These are phyloP conservation scores for Trichoderma gamsii DNA, from an alignment of 495 filamentous ascomycete genomes.

Conservation along the genomic window DNA sequence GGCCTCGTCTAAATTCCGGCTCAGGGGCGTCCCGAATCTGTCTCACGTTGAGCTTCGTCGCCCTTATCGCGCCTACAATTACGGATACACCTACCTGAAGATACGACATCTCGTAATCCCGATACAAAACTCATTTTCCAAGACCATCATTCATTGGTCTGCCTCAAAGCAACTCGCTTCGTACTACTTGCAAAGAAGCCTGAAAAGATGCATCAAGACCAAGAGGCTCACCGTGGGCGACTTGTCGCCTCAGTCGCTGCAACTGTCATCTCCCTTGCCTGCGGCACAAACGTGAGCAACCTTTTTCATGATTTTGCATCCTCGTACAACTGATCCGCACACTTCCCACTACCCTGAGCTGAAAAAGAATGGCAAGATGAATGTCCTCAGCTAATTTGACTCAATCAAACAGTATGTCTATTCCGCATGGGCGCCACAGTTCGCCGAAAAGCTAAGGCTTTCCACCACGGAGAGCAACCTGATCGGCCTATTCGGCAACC, in stretches of 20 bases:
- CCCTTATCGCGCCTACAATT: neutral
- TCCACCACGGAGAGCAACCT: conserved; percentile 86
- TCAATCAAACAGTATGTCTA: conserved; percentile 74
- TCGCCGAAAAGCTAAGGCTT: conserved; percentile 76
- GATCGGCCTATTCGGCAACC: conserved; percentile 85
- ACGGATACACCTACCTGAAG: neutral
- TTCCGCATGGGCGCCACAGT: conserved; percentile 95
- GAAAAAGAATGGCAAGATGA: neutral
- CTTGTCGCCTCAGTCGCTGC: conserved; percentile 78
- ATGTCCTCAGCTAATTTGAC: conserved; percentile 15
- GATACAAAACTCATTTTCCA: neutral
- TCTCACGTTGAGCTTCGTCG: neutral
- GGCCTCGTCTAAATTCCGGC: neutral
- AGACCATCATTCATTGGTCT: neutral
- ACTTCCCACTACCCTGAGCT: neutral
- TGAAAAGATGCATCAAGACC: conserved; percentile 18
- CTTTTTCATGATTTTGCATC: neutral
- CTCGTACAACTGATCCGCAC: conserved; percentile 16
- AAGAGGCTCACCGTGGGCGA: conserved; percentile 48
- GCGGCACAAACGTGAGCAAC: conserved; percentile 79
- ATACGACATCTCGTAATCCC: neutral
- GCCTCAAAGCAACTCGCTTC: neutral
- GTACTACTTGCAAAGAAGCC: neutral
- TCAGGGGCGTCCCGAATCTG: neutral
- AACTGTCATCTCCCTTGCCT: conserved; percentile 78